These are phyloP conservation scores for Fraxinus paxiana DNA, from an alignment of 305 asterid species.

Conservation along the genomic window DNA sequence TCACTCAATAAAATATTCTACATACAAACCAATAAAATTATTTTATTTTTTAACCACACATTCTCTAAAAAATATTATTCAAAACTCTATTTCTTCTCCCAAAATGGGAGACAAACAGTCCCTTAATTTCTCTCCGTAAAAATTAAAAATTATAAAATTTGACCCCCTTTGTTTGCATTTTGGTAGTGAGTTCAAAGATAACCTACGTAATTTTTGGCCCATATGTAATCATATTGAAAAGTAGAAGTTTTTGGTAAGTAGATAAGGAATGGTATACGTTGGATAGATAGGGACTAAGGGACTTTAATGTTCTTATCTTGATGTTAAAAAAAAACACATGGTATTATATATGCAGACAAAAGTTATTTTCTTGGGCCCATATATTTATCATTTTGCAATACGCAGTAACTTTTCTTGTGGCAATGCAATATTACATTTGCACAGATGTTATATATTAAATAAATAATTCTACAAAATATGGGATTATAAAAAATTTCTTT, in stretches of 20 bases:
- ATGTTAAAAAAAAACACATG: background rate
- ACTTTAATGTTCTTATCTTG: conserved; percentile 29
- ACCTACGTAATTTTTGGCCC: conserved; percentile 27
- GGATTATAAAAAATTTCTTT: background rate
- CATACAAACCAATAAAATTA: too few relatives aligned
- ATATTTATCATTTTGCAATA: background rate
- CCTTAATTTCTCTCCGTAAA: background rate
- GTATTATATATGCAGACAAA: background rate
- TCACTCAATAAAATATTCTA: too few relatives aligned
- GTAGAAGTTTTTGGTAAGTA: conserved; percentile 43
- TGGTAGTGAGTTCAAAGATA: conserved; percentile 13
- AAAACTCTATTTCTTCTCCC: too few relatives aligned
- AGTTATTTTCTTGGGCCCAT: background rate
- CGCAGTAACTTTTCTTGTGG: background rate
- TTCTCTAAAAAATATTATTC: too few relatives aligned
- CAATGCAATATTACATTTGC: conserved; percentile 7
- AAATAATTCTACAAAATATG: background rate
- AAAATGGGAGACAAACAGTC: too few relatives aligned
- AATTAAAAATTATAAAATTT: background rate
- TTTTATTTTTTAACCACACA: too few relatives aligned
- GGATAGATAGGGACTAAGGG: conserved; percentile 32
- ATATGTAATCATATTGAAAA: conserved; percentile 12
- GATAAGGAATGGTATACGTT: conserved; percentile 43
- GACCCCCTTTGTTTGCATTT: background rate
- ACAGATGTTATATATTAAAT: background rate